Percentiles rank a stretch among this genome's conserved stretches.
phyloP scores from a whole-genome alignment of 176 grass and related monocot species.

The Musa schizocarpa region DNA sequence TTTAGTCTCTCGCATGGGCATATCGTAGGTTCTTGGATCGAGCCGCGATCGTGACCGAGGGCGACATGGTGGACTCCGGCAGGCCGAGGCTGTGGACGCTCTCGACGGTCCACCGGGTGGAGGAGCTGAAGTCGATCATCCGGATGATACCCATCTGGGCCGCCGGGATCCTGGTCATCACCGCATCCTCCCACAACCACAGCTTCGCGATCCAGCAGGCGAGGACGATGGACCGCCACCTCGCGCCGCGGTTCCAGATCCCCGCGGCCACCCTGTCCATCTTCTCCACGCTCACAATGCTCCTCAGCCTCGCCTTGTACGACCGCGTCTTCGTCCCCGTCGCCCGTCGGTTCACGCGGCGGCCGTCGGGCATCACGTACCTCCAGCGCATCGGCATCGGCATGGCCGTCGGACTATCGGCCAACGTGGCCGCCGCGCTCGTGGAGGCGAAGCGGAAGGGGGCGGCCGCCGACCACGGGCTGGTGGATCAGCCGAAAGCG shows the following conservation, averaged over 20 bases:
- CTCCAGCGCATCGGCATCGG: constrained; percentile 79
- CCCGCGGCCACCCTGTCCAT: constrained; percentile 12
- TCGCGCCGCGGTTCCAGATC: constrained; percentile 3
- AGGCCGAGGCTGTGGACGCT: constrained; percentile 7
- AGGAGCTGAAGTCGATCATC: constrained; percentile 20
- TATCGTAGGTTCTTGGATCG: constrained; percentile 11
- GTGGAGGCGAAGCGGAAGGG: constrained; percentile 46
- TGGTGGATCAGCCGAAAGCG: constrained; percentile 29
- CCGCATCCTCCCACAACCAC: constrained; percentile 9
- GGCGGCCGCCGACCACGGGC: constrained; percentile 33
- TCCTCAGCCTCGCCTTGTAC: constrained; percentile 6
- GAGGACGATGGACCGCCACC: constrained; percentile 13
- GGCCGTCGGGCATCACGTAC: constrained; percentile 56
- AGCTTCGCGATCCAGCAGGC: constrained; percentile 12
- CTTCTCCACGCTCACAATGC: constrained; percentile 6
- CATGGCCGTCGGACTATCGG: constrained; percentile 38
- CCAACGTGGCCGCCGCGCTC: constrained; percentile 51
- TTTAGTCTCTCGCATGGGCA: neutral
- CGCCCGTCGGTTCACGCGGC: constrained; percentile 35
- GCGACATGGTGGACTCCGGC: constrained; percentile 1
- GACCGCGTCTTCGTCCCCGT: constrained; percentile 1
- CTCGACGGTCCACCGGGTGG: constrained; percentile 15
- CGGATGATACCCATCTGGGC: constrained; percentile 18
- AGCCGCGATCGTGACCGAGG: constrained; percentile 7
- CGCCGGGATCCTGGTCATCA: neutral